phyloP scores from a whole-genome alignment of 2,329 filamentous ascomycete genomes.

The Scopulariopsis brevicaulis region DNA sequence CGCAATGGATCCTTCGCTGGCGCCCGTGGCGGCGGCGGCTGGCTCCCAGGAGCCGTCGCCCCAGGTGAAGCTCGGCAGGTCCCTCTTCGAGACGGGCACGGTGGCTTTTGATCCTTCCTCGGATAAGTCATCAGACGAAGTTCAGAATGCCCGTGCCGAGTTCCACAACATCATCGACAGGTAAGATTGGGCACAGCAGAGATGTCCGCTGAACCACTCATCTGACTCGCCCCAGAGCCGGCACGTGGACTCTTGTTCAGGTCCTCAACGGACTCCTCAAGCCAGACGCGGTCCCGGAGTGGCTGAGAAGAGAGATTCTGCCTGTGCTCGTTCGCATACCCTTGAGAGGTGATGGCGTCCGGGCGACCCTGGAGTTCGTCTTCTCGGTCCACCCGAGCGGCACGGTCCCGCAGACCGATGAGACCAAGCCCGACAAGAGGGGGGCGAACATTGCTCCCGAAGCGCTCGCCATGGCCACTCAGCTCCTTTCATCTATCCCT shows the following conservation, averaged over 20 bases:
- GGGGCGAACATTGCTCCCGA: conserved; percentile 58
- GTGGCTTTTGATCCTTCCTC: conserved; percentile 36
- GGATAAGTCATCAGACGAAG: not conserved
- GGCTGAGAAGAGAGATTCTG: conserved; percentile 47
- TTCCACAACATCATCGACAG: conserved; percentile 25
- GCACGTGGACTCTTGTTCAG: conserved; percentile 43
- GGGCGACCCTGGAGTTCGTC: conserved; percentile 59
- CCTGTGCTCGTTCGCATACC: conserved; percentile 48
- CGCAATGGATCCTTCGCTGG: not conserved
- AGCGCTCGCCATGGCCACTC: conserved; percentile 51
- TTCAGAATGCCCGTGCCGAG: not conserved
- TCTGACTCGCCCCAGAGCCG: conserved; percentile 15
- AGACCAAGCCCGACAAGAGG: conserved; percentile 34
- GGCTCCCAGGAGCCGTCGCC: not conserved
- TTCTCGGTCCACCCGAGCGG: conserved; percentile 54
- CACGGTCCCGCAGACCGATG: conserved; percentile 9
- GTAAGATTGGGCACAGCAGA: conserved; percentile 20
- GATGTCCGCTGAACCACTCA: not conserved
- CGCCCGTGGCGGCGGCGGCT: not conserved
- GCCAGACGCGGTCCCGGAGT: conserved; percentile 43
- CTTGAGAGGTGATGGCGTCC: conserved; percentile 50
- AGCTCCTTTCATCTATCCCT: conserved; percentile 49
- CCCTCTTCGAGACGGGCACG: conserved; percentile 26
- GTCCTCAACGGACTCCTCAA: conserved; percentile 53
- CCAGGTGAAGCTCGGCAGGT: conserved; percentile 14